Percentiles rank a stretch among this genome's conserved stretches.
phyloP scores from a whole-genome alignment of 1,284 basidiomycete species.

The Sphagnurus paluster region DNA sequence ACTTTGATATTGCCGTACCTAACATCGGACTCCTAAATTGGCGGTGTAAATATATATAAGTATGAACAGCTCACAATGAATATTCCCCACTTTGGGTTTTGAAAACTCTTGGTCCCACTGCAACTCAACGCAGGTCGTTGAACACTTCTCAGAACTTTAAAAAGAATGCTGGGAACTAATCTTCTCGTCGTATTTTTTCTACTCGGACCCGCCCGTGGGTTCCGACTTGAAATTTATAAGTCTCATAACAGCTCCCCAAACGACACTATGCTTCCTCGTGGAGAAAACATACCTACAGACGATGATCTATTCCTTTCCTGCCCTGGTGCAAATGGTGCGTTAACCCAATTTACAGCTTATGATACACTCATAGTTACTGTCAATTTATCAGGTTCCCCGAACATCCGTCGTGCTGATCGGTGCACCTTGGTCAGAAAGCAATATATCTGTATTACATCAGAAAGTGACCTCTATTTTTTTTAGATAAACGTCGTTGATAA shows the following conservation, averaged over 20 bases:
- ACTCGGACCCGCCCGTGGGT: slow-evolving; percentile 11
- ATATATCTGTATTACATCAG: neutral
- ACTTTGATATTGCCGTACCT: too few relatives aligned
- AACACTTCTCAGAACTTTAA: too few relatives aligned
- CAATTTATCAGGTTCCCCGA: slow-evolving; percentile 6
- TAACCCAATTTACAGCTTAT: neutral
- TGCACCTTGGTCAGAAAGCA: slow-evolving; percentile 12
- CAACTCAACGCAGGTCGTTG: too few relatives aligned
- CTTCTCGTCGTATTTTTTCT: slow-evolving; percentile 5
- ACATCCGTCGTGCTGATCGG: slow-evolving; percentile 11
- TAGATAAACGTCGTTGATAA: slow-evolving; percentile 13
- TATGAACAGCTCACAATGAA: too few relatives aligned
- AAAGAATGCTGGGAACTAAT: too few relatives aligned
- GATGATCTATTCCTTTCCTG: slow-evolving; percentile 14
- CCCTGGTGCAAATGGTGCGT: slow-evolving; percentile 12
- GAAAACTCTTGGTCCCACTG: too few relatives aligned
- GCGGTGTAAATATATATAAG: too few relatives aligned
- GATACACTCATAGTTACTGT: neutral
- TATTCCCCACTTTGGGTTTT: too few relatives aligned
- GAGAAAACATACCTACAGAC: neutral
- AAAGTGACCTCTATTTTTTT: neutral
- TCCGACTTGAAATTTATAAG: neutral
- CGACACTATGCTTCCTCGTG: slow-evolving; percentile 2
- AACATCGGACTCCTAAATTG: too few relatives aligned
- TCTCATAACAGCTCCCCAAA: neutral